Conservation (phyloP, 306 rosid genomes). For the Corylus heterophylla region DNA sequence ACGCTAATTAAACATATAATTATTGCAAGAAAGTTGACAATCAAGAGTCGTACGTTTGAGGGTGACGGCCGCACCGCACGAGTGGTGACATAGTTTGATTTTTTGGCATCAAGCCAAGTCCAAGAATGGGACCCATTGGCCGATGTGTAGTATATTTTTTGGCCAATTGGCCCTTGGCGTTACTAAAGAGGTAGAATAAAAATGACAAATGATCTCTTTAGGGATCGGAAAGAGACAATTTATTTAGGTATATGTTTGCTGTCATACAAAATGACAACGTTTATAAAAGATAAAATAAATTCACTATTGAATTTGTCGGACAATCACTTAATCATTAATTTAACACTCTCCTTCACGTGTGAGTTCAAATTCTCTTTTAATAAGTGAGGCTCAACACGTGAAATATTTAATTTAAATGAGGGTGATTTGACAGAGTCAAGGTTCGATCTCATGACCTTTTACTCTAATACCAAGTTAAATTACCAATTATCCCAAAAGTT, state of each 20-base stretch:
- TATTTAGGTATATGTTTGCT: not conserved
- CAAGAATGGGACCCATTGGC: not conserved
- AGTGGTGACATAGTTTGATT: not conserved
- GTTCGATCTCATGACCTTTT: too few relatives aligned
- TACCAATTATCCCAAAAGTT: too few relatives aligned
- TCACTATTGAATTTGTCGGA: too few relatives aligned
- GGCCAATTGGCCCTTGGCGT: not conserved
- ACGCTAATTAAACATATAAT: too few relatives aligned
- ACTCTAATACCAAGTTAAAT: too few relatives aligned
- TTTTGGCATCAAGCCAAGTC: not conserved
- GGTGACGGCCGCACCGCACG: slow-evolving; percentile 7
- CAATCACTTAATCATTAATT: too few relatives aligned
- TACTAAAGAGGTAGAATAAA: not conserved
- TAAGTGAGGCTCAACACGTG: too few relatives aligned
- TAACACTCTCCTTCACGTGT: too few relatives aligned
- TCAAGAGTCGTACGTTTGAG: not conserved
- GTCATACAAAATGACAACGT: not conserved
- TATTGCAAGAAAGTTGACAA: not conserved
- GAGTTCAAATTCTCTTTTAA: too few relatives aligned
- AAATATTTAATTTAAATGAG: too few relatives aligned
- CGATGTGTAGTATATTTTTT: not conserved
- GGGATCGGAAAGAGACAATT: not conserved
- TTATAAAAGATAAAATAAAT: too few relatives aligned
- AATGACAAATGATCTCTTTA: not conserved
- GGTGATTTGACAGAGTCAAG: too few relatives aligned